A percentile compares a stretch with the other conserved stretches of the same genome.
These are phyloP conservation scores for Oryza meyeriana DNA, from an alignment of 176 grass and related monocot species.

Conservation along the genomic window DNA sequence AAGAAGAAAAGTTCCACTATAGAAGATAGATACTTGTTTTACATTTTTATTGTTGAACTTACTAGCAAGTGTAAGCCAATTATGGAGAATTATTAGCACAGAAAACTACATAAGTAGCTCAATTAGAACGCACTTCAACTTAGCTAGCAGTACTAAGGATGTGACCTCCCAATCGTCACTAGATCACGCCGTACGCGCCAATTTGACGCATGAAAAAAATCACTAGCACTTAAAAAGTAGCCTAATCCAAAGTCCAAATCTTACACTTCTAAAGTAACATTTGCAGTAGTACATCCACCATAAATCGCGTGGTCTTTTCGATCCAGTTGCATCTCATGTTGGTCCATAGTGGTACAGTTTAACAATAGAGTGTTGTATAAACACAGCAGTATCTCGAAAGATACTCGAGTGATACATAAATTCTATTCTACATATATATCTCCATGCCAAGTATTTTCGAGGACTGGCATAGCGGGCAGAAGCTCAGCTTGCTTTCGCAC, in stretches of 20 bases:
- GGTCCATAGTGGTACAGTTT: conserved; percentile 37
- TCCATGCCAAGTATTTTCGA: conserved; percentile 99
- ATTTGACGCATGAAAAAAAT: background rate
- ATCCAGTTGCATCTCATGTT: conserved; percentile 9
- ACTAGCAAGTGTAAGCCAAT: background rate
- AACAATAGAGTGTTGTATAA: conserved; percentile 32
- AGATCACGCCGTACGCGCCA: background rate
- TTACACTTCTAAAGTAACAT: conserved; percentile 27
- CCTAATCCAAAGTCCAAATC: background rate
- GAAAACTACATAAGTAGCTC: background rate
- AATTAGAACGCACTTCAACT: background rate
- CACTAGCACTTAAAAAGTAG: background rate
- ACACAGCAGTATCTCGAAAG: conserved; percentile 33
- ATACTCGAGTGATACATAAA: conserved; percentile 49
- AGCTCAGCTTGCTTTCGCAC: conserved; percentile 90
- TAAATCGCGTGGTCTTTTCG: conserved; percentile 9
- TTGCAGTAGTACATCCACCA: conserved; percentile 42
- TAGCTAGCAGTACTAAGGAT: too few species aligned
- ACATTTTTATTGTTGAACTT: background rate
- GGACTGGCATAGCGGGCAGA: conserved; percentile 85
- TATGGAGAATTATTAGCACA: background rate
- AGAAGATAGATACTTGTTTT: background rate
- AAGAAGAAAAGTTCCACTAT: background rate
- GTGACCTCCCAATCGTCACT: background rate
- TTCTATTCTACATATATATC: conserved; percentile 80